These are phyloP conservation scores for Laetiporus sulphureus DNA, from an alignment of 1,284 basidiomycete species.

Conservation along the genomic window DNA sequence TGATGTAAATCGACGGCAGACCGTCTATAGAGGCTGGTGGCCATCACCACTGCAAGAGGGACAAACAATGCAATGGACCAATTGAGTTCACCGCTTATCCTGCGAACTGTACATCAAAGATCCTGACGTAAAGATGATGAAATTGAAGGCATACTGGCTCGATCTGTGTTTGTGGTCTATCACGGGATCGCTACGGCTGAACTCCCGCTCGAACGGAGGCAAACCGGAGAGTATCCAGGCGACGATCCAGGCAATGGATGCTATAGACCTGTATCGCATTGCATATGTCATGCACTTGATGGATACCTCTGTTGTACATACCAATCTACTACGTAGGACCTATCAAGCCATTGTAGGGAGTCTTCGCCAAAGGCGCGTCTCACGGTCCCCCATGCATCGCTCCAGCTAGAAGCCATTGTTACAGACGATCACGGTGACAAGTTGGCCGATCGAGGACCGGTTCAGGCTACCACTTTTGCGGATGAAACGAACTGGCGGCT, in stretches of 20 bases:
- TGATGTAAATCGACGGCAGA: slow-evolving; percentile 52
- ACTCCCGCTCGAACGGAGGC: slow-evolving; percentile 49
- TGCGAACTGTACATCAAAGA: slow-evolving; percentile 15
- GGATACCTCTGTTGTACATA: no score
- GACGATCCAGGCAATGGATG: slow-evolving; percentile 37
- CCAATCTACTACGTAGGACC: slow-evolving; percentile 33
- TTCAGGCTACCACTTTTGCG: no score
- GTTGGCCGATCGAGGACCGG: no score
- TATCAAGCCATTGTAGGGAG: slow-evolving; percentile 40
- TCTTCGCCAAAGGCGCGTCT: slow-evolving; percentile 21
- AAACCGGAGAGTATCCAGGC: slow-evolving; percentile 31
- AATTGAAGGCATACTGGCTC: slow-evolving; percentile 36
- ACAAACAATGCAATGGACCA: slow-evolving; percentile 38
- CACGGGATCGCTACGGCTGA: slow-evolving; percentile 41
- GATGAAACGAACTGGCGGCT: no score
- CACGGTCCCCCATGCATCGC: background rate
- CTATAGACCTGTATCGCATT: slow-evolving; percentile 44
- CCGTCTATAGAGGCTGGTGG: slow-evolving; percentile 31
- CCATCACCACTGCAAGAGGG: slow-evolving; percentile 34
- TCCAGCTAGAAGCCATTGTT: background rate
- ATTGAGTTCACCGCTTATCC: slow-evolving; percentile 43
- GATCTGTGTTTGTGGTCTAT: slow-evolving; percentile 45
- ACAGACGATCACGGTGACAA: no score
- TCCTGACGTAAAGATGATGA: background rate
- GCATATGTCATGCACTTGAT: no score